Evolutionary conservation across 2,329 filamentous ascomycete species (phyloP).

Genomic region (Colletotrichum sp.): DNA sequence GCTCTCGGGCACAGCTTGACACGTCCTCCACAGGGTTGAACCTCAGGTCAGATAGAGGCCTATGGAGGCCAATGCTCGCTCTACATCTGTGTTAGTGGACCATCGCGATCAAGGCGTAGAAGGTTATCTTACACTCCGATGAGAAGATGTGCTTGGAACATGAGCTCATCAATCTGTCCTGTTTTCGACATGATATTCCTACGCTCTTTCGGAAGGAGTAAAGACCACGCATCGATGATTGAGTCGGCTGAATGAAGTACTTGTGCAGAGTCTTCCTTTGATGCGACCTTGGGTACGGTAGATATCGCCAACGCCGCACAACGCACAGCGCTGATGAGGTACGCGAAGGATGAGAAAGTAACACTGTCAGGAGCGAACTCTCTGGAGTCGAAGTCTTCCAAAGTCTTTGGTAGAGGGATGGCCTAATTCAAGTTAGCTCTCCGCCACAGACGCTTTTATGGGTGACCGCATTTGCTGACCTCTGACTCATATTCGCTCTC

Average conservation of each 20-base stretch:
- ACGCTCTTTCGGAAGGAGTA: conserved; percentile 37
- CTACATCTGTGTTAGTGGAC: conserved; percentile 23
- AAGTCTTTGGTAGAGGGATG: conserved; percentile 47
- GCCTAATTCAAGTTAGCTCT: conserved; percentile 25
- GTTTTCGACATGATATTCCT: conserved; percentile 33
- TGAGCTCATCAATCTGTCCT: conserved; percentile 33
- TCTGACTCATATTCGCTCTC: conserved; percentile 57
- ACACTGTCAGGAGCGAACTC: conserved; percentile 59
- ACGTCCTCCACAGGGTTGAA: conserved; percentile 41
- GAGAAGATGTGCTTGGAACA: conserved; percentile 31
- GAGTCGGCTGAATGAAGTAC: conserved; percentile 39
- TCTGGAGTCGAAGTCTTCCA: conserved; percentile 66
- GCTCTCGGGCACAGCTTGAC: conserved; percentile 38
- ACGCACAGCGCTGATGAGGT: conserved; percentile 68
- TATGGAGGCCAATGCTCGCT: conserved; percentile 37
- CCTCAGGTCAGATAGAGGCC: conserved; percentile 42
- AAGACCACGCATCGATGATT: conserved; percentile 40
- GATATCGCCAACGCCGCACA: conserved; percentile 30
- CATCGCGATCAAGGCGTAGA: background rate
- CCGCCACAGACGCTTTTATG: accelerated
- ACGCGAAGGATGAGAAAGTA: conserved; percentile 70
- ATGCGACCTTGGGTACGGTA: conserved; percentile 21
- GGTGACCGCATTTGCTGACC: conserved; percentile 31
- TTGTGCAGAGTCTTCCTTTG: conserved; percentile 27
- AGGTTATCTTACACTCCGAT: conserved; percentile 26